phyloP scores from a whole-genome alignment of 345 rosid genomes.

The Brassica cretica region DNA sequence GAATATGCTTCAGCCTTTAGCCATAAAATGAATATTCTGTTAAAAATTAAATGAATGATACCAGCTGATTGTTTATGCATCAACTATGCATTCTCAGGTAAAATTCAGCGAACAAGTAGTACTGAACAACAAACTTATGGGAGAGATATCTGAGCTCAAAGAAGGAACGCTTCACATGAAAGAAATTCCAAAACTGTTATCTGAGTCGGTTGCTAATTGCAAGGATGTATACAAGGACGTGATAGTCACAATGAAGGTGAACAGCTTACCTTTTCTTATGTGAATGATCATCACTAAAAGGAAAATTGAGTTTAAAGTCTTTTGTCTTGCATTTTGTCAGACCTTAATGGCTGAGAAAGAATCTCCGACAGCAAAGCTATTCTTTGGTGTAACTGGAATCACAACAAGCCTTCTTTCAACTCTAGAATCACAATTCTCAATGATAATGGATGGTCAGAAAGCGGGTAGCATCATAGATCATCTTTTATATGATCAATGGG shows the following conservation, averaged over 20 bases:
- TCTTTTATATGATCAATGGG: conserved; percentile 48
- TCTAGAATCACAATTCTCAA: conserved; percentile 54
- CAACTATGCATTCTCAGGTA: conserved; percentile 46
- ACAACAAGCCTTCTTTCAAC: conserved; percentile 58
- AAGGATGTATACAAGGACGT: conserved; percentile 54
- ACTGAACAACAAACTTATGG: conserved; percentile 51
- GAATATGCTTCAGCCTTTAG: neutral
- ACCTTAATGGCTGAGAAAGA: conserved; percentile 47
- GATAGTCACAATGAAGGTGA: conserved; percentile 27
- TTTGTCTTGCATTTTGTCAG: conserved; percentile 44
- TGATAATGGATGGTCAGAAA: conserved; percentile 37
- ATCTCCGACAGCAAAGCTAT: conserved; percentile 55
- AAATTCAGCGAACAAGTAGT: conserved; percentile 57
- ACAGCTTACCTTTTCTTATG: neutral
- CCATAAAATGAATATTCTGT: conserved; percentile 1
- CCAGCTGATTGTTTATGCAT: neutral
- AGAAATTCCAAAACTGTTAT: conserved; percentile 58
- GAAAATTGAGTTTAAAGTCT: conserved; percentile 13
- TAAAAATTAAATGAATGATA: neutral
- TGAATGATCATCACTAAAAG: neutral
- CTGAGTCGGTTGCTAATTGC: conserved; percentile 53
- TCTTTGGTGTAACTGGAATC: conserved; percentile 54
- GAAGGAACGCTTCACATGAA: conserved; percentile 43
- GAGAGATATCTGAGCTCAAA: conserved; percentile 65
- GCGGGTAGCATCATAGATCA: conserved; percentile 14